These are phyloP conservation scores for Diplodia intermedia DNA, from an alignment of 2,329 filamentous ascomycete species.

Conservation along the genomic window DNA sequence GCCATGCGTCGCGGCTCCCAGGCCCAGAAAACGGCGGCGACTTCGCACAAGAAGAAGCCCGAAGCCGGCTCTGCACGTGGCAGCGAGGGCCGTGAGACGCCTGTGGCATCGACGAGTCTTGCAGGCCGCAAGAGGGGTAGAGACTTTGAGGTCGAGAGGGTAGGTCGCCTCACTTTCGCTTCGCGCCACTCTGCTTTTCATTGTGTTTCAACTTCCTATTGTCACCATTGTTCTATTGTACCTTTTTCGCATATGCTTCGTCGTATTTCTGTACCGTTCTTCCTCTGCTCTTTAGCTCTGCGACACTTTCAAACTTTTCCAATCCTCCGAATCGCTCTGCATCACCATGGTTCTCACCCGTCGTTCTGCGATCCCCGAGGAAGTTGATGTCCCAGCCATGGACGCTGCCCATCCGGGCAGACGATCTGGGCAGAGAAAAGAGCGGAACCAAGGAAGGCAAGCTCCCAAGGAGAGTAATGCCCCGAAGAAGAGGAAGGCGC, in stretches of 20 bases:
- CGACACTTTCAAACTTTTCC: background rate
- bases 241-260: background rate
- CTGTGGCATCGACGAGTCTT: constrained; percentile 63
- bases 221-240: constrained; percentile 4
- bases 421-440: background rate
- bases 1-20: constrained; percentile 57
- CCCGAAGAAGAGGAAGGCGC: constrained; percentile 53
- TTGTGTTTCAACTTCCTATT: background rate
- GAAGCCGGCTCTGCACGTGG: constrained; percentile 68
- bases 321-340: too few relatives aligned
- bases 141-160: constrained; percentile 84
- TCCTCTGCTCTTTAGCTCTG: background rate
- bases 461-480: background rate
- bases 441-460: background rate
- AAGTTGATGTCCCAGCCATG: background rate
- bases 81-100: constrained; percentile 77
- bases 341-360: background rate
- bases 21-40: constrained; percentile 47
- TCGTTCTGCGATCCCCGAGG: background rate
- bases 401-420: background rate
- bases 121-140: constrained; percentile 76
- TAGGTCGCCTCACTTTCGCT: constrained; percentile 48
- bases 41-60: constrained; percentile 61
- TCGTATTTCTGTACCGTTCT: background rate
- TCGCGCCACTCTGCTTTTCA: constrained; percentile 19